Percentiles rank a stretch among this genome's conserved stretches.
Evolutionary conservation across 73 alveolate genomes (phyloP).

Genomic region (Paramecium pentaurelia): DNA sequence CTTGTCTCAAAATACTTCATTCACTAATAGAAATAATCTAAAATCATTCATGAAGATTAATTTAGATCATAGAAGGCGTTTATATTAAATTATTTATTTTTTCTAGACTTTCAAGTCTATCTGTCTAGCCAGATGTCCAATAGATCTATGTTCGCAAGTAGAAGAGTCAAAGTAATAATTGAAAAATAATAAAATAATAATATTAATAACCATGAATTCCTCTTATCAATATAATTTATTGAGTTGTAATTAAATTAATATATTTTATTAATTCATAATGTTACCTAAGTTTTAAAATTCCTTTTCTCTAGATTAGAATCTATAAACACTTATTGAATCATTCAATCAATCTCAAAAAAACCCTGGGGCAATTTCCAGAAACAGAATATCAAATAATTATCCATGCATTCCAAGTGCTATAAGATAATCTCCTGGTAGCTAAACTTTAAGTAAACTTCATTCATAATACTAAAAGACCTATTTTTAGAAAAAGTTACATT

Average conservation of each 20-base stretch:
- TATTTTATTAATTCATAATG: not conserved
- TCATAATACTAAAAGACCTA: not conserved
- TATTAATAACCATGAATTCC: not conserved
- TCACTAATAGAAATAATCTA: not conserved
- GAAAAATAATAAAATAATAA: not conserved
- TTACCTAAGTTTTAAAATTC: not conserved
- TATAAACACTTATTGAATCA: not conserved
- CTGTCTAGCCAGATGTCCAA: conserved; percentile 10
- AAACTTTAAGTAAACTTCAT: not conserved
- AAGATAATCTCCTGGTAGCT: not conserved
- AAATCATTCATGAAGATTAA: not conserved
- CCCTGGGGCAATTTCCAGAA: not conserved
- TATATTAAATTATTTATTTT: conserved; percentile 3
- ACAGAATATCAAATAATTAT: not conserved
- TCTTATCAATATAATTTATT: not conserved
- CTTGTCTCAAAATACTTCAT: not conserved
- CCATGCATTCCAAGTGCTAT: not conserved
- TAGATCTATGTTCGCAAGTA: not conserved
- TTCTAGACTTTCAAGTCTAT: conserved; percentile 31
- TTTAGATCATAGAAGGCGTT: conserved; percentile 55
- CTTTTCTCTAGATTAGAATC: not conserved
- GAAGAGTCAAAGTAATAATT: not conserved
- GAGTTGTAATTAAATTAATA: not conserved
- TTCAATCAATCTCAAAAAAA: not conserved
- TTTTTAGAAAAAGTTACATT: not conserved